phyloP scores from a whole-genome alignment of 2,329 filamentous ascomycete species.

The Aspergillus sp. region DNA sequence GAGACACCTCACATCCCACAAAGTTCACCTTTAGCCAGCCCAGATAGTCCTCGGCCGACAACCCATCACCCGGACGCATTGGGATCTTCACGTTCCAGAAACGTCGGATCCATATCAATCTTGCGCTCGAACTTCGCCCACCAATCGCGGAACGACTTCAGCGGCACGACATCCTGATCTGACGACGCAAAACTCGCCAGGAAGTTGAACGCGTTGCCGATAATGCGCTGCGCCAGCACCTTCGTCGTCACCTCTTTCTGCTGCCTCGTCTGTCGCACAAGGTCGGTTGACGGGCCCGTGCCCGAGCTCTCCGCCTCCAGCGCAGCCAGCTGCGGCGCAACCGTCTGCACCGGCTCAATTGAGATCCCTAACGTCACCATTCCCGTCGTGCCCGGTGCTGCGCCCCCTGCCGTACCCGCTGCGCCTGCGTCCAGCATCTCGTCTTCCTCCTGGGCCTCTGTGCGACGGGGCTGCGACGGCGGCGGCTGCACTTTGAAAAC shows the following conservation, averaged over 20 bases:
- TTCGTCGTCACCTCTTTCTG: slow-evolving; percentile 62
- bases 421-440: slow-evolving; percentile 50
- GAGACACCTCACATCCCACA: no score
- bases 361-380: slow-evolving; percentile 78
- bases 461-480: slow-evolving; percentile 14
- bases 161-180: slow-evolving; percentile 78
- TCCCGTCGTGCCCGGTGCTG: slow-evolving; percentile 29
- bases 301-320: slow-evolving; percentile 41
- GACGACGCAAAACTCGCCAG: slow-evolving; percentile 79
- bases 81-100: slow-evolving; percentile 72
- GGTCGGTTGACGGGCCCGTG: slow-evolving; percentile 24
- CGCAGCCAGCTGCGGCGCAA: slow-evolving; percentile 67
- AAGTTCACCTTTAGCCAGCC: not conserved
- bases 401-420: slow-evolving; percentile 9
- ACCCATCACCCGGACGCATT: slow-evolving; percentile 21
- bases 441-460: slow-evolving; percentile 38
- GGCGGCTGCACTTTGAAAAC: slow-evolving; percentile 72
- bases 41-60: not conserved
- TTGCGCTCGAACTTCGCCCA: slow-evolving; percentile 94
- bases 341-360: slow-evolving; percentile 72
- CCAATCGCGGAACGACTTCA: slow-evolving; percentile 96
- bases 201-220: slow-evolving; percentile 97
- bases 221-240: slow-evolving; percentile 85
- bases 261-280: slow-evolving; percentile 29
- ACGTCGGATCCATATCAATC: slow-evolving; percentile 81